These are phyloP conservation scores for Neofusicoccum parvum DNA, from an alignment of 2,329 filamentous ascomycete species.

Conservation along the genomic window DNA sequence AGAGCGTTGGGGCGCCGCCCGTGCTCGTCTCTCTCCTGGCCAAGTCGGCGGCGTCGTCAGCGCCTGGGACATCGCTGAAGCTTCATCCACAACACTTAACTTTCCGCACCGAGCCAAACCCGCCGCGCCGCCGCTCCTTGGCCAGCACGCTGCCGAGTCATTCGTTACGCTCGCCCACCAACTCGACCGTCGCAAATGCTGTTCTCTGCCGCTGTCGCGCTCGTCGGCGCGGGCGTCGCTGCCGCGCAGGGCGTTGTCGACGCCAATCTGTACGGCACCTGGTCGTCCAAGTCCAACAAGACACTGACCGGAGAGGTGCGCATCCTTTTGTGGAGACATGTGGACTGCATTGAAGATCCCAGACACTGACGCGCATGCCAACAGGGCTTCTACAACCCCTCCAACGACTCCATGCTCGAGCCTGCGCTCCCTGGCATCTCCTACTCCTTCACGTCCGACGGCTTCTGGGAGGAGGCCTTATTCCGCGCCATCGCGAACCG, in stretches of 20 bases:
- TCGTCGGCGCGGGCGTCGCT: slow-evolving; percentile 36
- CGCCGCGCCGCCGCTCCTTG: background rate
- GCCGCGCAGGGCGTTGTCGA: slow-evolving; percentile 44
- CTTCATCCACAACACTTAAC: slow-evolving; percentile 10
- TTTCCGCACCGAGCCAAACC: background rate
- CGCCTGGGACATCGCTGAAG: slow-evolving; percentile 1
- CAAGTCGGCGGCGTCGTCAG: background rate
- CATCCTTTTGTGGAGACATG: slow-evolving; percentile 23
- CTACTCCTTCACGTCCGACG: slow-evolving; percentile 71
- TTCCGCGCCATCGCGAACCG: slow-evolving; percentile 71
- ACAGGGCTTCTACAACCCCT: slow-evolving; percentile 70
- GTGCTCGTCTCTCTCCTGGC: background rate
- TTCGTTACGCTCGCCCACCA: slow-evolving; percentile 21
- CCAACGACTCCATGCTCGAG: slow-evolving; percentile 67
- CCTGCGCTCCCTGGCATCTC: slow-evolving; percentile 67
- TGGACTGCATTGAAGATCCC: background rate
- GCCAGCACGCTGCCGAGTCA: slow-evolving; percentile 16
- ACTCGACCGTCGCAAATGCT: slow-evolving; percentile 11
- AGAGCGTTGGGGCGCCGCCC: background rate
- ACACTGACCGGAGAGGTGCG: slow-evolving; percentile 70
- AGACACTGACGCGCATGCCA: background rate
- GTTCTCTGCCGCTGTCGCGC: background rate
- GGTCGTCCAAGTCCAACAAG: slow-evolving; percentile 70
- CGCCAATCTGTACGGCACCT: slow-evolving; percentile 65
- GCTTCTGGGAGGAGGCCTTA: slow-evolving; percentile 69